phyloP scores from a whole-genome alignment of 2,329 filamentous ascomycete species.

The Colletotrichum simmondsii region DNA sequence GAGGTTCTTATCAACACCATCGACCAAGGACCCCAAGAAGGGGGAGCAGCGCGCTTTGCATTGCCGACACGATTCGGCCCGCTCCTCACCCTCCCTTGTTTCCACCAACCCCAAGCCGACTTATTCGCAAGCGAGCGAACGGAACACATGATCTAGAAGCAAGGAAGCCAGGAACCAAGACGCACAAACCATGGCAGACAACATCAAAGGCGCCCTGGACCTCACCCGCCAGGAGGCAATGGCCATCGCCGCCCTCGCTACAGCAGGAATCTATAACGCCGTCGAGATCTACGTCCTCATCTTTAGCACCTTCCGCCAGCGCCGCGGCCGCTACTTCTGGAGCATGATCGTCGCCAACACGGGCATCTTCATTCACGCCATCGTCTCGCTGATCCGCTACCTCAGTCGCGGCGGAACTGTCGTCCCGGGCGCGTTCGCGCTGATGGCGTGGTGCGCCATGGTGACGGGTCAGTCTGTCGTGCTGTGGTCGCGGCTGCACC shows the following conservation, averaged over 20 bases:
- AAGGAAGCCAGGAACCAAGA: too few relatives aligned
- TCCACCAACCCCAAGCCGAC: background rate
- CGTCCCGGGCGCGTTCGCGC: constrained; percentile 24
- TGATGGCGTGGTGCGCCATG: constrained; percentile 61
- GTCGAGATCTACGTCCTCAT: constrained; percentile 40
- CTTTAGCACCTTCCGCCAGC: constrained; percentile 39
- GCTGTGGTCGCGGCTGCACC: constrained; percentile 61
- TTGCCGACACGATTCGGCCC: background rate
- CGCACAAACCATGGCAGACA: background rate
- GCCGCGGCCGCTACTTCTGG: constrained; percentile 44
- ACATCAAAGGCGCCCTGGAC: constrained; percentile 12
- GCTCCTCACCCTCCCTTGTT: background rate
- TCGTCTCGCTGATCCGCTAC: constrained; percentile 60
- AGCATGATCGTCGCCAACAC: constrained; percentile 40
- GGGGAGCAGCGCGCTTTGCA: background rate
- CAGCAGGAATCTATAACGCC: constrained; percentile 38
- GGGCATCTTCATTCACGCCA: constrained; percentile 63
- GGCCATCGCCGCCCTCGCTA: constrained; percentile 37
- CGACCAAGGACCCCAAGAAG: background rate
- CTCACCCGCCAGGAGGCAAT: constrained; percentile 26
- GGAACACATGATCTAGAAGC: background rate
- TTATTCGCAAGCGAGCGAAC: background rate
- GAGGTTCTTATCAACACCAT: background rate
- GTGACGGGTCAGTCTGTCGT: constrained; percentile 56
- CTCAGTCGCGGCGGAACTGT: constrained; percentile 56